Conservation (phyloP, 2,329 filamentous ascomycete species). For the Metarhizium guizhouense region DNA sequence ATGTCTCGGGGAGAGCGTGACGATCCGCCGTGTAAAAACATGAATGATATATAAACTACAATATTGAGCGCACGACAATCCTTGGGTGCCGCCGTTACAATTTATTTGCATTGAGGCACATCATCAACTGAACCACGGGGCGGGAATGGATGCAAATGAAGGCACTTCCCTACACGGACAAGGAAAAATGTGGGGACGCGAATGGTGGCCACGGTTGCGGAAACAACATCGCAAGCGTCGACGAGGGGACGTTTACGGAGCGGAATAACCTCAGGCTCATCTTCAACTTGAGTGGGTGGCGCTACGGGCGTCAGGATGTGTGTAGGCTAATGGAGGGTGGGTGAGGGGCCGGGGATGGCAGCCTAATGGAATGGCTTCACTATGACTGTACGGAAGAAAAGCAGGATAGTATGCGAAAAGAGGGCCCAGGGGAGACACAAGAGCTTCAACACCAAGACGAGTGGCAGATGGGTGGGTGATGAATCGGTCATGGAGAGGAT, state of each 20-base stretch:
- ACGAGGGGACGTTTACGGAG: not conserved
- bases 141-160: not conserved
- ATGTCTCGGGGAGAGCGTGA: not conserved
- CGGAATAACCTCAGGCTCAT: not conserved
- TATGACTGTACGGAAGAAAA: not conserved
- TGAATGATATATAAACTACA: not conserved
- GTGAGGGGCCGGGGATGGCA: not conserved
- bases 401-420: not conserved
- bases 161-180: not conserved
- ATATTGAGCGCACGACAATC: not conserved
- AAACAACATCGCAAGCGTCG: constrained; percentile 1
- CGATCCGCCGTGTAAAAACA: constrained; percentile 2
- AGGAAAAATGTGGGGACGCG: not conserved
- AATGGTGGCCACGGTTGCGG: not conserved
- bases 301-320: not conserved
- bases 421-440: not conserved
- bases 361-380: not conserved
- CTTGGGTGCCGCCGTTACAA: not conserved
- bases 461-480: not conserved
- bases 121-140: not conserved
- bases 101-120: not conserved
- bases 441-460: not conserved
- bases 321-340: not conserved
- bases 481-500: not conserved
- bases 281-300: not conserved